Evolutionary conservation across 176 grass and related monocot genomes (phyloP).

Genomic region (Tuctoria greenei): DNA sequence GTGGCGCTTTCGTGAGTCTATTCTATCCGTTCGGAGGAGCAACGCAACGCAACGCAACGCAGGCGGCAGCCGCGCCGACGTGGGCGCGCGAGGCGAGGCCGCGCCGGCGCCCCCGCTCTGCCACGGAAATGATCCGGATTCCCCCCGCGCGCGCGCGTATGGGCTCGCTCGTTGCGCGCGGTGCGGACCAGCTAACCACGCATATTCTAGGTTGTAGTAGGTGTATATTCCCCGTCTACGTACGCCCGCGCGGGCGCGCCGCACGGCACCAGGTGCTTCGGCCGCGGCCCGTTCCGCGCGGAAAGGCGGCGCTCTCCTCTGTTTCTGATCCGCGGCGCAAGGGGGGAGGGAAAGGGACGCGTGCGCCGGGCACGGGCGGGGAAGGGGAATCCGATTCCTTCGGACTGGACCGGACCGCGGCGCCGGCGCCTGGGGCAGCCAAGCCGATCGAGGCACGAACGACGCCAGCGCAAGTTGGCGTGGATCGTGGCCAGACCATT

Average conservation of each 20-base stretch:
- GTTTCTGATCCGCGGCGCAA: not conserved
- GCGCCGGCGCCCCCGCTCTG: not conserved
- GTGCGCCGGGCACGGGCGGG: not conserved
- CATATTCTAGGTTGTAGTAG: too few relatives aligned
- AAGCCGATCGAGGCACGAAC: too few relatives aligned
- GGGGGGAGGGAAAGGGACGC: slow-evolving; percentile 21
- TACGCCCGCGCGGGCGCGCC: too few relatives aligned
- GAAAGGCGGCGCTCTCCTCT: too few relatives aligned
- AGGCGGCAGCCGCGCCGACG: not conserved
- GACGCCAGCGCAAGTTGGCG: too few relatives aligned
- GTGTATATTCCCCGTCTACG: too few relatives aligned
- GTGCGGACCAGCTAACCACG: not conserved
- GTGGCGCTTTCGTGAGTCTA: too few relatives aligned
- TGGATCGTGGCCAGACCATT: not conserved
- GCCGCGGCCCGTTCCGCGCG: too few relatives aligned
- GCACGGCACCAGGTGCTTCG: too few relatives aligned
- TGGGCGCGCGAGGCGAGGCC: not conserved
- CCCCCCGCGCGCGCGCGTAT: not conserved
- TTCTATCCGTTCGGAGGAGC: not conserved
- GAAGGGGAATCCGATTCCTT: slow-evolving; percentile 21
- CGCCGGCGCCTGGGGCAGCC: too few relatives aligned
- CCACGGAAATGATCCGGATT: slow-evolving; percentile 40
- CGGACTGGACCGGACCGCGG: too few relatives aligned
- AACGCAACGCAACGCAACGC: not conserved
- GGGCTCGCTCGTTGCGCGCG: not conserved